phyloP scores from a whole-genome alignment of 2,329 filamentous ascomycete genomes.

The Monilinia laxa region DNA sequence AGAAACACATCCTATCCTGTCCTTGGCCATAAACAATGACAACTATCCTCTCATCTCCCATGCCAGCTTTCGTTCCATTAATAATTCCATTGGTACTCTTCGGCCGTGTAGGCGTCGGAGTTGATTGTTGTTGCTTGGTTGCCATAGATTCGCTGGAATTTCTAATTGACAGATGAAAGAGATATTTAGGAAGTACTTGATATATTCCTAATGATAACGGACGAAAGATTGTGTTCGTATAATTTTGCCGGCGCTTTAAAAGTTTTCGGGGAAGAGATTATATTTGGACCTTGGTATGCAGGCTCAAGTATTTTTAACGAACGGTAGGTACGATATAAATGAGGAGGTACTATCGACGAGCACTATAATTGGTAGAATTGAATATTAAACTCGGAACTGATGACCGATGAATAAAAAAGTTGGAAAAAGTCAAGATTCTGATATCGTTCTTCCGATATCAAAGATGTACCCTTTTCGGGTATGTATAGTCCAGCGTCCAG shows the following conservation, averaged over 20 bases:
- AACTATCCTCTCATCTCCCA: constrained; percentile 58
- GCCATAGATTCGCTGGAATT: constrained; percentile 38
- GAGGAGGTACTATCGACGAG: constrained; percentile 3
- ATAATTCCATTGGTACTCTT: constrained; percentile 42
- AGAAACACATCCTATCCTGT: constrained; percentile 71
- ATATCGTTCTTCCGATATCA: constrained; percentile 3
- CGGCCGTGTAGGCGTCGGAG: constrained; percentile 50
- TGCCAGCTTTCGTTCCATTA: constrained; percentile 38
- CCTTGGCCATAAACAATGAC: constrained; percentile 68
- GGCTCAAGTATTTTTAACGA: background rate
- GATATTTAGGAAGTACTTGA: constrained; percentile 11
- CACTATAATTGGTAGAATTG: background rate
- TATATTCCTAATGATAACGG: constrained; percentile 6
- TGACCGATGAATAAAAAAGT: background rate
- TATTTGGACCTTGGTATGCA: background rate
- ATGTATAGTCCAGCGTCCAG: background rate
- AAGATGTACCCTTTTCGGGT: constrained; percentile 1
- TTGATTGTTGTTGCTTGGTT: constrained; percentile 50
- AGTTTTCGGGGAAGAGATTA: background rate
- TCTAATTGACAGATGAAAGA: constrained; percentile 1
- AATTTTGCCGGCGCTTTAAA: constrained; percentile 15
- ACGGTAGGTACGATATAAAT: background rate
- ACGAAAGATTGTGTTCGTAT: background rate
- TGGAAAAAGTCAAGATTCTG: background rate
- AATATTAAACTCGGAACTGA: background rate